phyloP scores from a whole-genome alignment of 257 asterid genomes.

The Scutellaria baicalensis region DNA sequence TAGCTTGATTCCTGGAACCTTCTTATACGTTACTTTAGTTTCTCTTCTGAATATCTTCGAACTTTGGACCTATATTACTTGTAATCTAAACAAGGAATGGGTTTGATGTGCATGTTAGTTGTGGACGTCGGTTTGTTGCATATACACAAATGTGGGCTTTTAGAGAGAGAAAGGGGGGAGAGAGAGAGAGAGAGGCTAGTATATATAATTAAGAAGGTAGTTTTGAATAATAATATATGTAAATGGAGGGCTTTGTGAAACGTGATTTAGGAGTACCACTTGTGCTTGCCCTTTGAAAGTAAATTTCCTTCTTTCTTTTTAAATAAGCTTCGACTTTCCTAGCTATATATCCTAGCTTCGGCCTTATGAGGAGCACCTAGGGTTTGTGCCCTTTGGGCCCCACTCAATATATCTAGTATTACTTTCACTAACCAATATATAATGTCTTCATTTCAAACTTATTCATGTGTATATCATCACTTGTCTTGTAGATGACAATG shows the following conservation, averaged over 20 bases:
- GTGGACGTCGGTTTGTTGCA: slow-evolving; percentile 13
- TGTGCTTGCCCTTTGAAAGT: not conserved
- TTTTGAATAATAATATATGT: not conserved
- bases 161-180: slow-evolving; percentile 10
- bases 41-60: slow-evolving; percentile 24
- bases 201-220: not conserved
- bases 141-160: slow-evolving; percentile 6
- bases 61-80: slow-evolving; percentile 21
- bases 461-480: no score
- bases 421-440: no score
- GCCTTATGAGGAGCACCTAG: no score
- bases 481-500: no score
- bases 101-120: slow-evolving; percentile 17
- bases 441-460: no score
- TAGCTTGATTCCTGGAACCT: slow-evolving; percentile 68
- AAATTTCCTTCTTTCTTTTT: not conserved
- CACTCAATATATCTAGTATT: no score
- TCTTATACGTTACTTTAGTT: slow-evolving; percentile 24
- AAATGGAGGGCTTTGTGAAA: slow-evolving; percentile 20
- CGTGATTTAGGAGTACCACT: not conserved
- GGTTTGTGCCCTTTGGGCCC: no score
- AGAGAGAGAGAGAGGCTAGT: slow-evolving; percentile 17
- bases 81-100: slow-evolving; percentile 14
- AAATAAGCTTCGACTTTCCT: not conserved
- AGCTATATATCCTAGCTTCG: no score